phyloP scores from a whole-genome alignment of 331 rosid species.

The Malus hybrid region DNA sequence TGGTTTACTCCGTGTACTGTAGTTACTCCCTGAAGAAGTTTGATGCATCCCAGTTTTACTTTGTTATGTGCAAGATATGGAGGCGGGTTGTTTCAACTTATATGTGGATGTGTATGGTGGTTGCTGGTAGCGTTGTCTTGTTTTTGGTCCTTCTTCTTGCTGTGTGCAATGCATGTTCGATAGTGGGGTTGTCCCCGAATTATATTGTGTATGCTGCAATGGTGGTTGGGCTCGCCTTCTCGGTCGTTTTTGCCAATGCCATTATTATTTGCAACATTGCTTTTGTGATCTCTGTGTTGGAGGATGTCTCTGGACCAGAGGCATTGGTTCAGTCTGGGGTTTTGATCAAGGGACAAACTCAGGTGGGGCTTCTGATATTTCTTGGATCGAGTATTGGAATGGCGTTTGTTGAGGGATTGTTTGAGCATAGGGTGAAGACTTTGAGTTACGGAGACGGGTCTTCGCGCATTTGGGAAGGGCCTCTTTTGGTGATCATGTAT shows the following conservation, averaged over 20 bases:
- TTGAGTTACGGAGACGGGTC: conserved; percentile 97
- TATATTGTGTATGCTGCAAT: conserved; percentile 55
- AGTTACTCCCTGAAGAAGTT: conserved; percentile 58
- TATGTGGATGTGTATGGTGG: conserved; percentile 55
- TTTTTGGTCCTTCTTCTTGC: conserved; percentile 63
- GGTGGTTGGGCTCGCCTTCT: conserved; percentile 57
- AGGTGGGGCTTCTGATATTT: conserved; percentile 78
- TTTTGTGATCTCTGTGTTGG: conserved; percentile 71
- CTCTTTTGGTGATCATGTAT: conserved; percentile 90
- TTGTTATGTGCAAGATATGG: conserved; percentile 64
- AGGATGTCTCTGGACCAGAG: conserved; percentile 89
- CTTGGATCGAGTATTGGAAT: conserved; percentile 80
- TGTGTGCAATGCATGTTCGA: conserved; percentile 56
- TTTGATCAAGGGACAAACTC: conserved; percentile 80
- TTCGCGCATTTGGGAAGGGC: conserved; percentile 96
- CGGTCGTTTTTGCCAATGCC: conserved; percentile 75
- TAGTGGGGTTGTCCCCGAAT: conserved; percentile 43
- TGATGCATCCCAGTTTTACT: conserved; percentile 48
- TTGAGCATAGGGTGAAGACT: conserved; percentile 88
- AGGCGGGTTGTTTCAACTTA: conserved; percentile 60
- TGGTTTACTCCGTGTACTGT: conserved; percentile 85
- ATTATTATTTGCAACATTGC: conserved; percentile 70
- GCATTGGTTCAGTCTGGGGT: conserved; percentile 67
- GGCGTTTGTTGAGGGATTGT: conserved; percentile 88
- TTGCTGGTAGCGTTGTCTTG: conserved; percentile 63